Conservation (phyloP, 768 basidiomycete species). For the Pleurotus citrinopileatus region DNA sequence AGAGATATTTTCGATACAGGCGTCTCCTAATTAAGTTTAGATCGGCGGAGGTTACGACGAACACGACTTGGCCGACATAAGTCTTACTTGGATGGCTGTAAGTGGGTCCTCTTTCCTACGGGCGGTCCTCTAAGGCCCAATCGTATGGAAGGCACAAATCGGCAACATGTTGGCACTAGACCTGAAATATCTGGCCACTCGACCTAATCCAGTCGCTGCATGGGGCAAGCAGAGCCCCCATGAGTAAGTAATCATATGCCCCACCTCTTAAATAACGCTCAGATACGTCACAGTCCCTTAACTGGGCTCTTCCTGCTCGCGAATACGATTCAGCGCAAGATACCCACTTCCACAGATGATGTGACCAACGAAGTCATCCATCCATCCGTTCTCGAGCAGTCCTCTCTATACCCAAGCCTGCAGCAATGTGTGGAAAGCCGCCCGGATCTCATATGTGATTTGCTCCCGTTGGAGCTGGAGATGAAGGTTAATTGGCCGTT, state of each 20-base stretch:
- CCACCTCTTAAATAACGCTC: conserved; percentile 3
- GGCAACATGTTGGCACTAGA: conserved; percentile 56
- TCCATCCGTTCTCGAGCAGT: conserved; percentile 53
- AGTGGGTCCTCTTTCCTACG: conserved; percentile 19
- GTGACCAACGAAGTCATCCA: conserved; percentile 62
- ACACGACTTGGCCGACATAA: conserved; percentile 67
- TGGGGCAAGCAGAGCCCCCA: conserved; percentile 68
- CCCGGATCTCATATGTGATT: conserved; percentile 38
- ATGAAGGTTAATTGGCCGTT: conserved; percentile 48
- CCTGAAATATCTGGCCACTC: conserved; percentile 43
- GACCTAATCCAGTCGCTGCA: conserved; percentile 47
- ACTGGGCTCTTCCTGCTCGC: conserved; percentile 55
- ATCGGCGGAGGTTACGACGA: conserved; percentile 67
- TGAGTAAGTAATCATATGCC: conserved; percentile 40
- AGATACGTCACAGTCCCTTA: conserved; percentile 33
- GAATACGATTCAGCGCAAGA: conserved; percentile 37
- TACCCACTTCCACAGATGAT: conserved; percentile 42
- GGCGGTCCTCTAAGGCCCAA: conserved; percentile 12
- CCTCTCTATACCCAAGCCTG: conserved; percentile 29
- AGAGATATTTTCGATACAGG: background rate
- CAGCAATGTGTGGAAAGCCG: conserved; percentile 32
- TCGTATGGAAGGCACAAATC: conserved; percentile 47
- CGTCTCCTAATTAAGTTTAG: conserved; percentile 27
- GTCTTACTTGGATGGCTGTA: conserved; percentile 65
- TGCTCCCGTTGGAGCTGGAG: conserved; percentile 52